Percentiles rank a stretch among this genome's conserved stretches.
Evolutionary conservation across 129 eudicot species (phyloP).

Genomic region (Oenanthe sinensis): DNA sequence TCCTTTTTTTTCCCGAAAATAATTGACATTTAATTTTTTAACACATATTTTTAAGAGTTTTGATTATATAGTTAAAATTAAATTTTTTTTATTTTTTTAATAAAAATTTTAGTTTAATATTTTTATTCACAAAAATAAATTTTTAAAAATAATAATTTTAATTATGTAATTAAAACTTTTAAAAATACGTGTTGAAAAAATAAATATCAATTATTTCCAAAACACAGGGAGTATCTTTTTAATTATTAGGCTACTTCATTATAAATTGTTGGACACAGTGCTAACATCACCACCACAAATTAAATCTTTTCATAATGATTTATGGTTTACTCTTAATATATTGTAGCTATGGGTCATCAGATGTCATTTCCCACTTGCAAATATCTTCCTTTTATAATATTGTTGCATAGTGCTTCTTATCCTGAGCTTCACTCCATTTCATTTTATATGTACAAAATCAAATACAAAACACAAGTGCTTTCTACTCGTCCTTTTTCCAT

Average conservation of each 20-base stretch:
- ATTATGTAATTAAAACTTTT: too few relatives aligned
- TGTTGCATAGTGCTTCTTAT: constrained; percentile 18
- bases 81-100: too few relatives aligned
- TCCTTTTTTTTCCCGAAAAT: too few relatives aligned
- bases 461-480: background rate
- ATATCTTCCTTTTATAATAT: constrained; percentile 23
- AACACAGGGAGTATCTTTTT: too few relatives aligned
- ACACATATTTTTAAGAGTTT: too few relatives aligned
- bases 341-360: background rate
- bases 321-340: background rate
- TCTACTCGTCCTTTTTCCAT: background rate
- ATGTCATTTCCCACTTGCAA: constrained; percentile 15
- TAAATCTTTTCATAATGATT: background rate
- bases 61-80: too few relatives aligned
- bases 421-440: constrained; percentile 1
- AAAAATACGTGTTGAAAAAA: too few relatives aligned
- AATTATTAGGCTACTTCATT: background rate
- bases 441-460: background rate
- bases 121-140: too few relatives aligned
- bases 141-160: too few relatives aligned
- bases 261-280: background rate
- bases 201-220: too few relatives aligned
- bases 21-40: too few relatives aligned
- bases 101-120: too few relatives aligned
- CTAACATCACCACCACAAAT: constrained; percentile 16